A percentile compares a stretch with the other conserved stretches of the same genome.
Conservation (phyloP, 2,329 filamentous ascomycete species). For the Pseudophaeomoniella oleicola region DNA sequence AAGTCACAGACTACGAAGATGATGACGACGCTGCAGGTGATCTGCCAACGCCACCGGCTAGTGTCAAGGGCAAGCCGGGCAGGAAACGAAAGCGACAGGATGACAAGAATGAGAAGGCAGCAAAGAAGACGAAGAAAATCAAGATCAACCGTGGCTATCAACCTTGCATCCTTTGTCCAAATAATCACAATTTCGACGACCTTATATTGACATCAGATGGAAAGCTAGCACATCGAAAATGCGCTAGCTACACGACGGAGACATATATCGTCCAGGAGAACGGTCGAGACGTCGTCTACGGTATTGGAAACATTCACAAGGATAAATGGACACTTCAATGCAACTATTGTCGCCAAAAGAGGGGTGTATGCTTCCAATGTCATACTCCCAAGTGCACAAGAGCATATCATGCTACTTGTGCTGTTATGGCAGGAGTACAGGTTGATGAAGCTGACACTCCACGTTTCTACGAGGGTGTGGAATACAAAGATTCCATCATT, state of each 20-base stretch:
- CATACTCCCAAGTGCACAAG: conserved; percentile 86
- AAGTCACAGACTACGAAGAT: conserved; percentile 47
- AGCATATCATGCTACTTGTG: conserved; percentile 90
- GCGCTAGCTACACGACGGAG: conserved; percentile 82
- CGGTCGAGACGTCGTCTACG: conserved; percentile 59
- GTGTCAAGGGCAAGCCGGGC: conserved; percentile 45
- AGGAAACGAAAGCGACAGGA: conserved; percentile 54
- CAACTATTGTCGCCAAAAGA: conserved; percentile 84
- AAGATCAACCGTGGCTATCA: conserved; percentile 41
- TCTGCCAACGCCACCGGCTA: conserved; percentile 64
- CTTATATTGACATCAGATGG: conserved; percentile 81
- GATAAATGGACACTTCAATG: conserved; percentile 85
- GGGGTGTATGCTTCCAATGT: conserved; percentile 94
- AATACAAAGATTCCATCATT: conserved; percentile 83
- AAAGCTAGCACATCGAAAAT: conserved; percentile 72
- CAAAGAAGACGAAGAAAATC: conserved; percentile 60
- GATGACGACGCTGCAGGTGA: conserved; percentile 51
- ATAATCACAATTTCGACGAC: conserved; percentile 67
- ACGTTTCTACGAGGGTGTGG: conserved; percentile 74
- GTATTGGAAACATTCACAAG: conserved; percentile 69
- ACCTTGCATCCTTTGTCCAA: conserved; percentile 84
- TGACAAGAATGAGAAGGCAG: conserved; percentile 21
- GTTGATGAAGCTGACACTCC: conserved; percentile 77
- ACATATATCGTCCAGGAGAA: conserved; percentile 66
- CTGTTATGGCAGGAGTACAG: conserved; percentile 79